These are phyloP conservation scores for Gossypium anomalum DNA, from an alignment of 345 rosid genomes.

Conservation along the genomic window DNA sequence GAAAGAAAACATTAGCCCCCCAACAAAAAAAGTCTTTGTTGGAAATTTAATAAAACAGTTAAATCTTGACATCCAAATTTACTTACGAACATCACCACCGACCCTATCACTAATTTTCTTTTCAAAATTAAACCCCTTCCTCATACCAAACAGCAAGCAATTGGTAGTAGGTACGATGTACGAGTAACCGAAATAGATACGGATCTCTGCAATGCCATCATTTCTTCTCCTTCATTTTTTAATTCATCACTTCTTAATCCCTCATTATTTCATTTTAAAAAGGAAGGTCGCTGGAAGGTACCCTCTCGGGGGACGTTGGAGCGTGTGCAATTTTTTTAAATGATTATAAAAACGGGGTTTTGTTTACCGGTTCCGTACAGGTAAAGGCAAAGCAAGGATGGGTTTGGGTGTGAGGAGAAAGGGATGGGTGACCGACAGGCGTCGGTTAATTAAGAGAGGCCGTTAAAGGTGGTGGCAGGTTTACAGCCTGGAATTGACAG, in stretches of 20 bases:
- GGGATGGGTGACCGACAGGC: conserved; percentile 34
- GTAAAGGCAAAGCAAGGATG: conserved; percentile 8
- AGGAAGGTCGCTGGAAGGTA: conserved; percentile 43
- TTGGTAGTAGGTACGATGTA: conserved; percentile 54
- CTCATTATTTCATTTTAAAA: background rate
- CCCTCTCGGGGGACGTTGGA: conserved; percentile 15
- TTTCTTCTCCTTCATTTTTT: conserved; percentile 26
- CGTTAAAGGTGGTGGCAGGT: conserved; percentile 53
- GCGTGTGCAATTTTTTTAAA: conserved; percentile 31
- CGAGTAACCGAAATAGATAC: conserved; percentile 43
- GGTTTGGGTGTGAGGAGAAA: background rate
- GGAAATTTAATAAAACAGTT: conserved; percentile 1
- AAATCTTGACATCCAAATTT: background rate
- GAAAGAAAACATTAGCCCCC: too few relatives aligned
- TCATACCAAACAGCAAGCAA: background rate
- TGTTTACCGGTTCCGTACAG: conserved; percentile 41
- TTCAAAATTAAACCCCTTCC: too few relatives aligned
- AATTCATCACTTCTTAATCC: background rate
- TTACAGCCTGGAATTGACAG: conserved; percentile 50
- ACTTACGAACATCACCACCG: background rate
- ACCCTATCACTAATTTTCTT: background rate
- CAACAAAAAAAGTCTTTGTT: background rate
- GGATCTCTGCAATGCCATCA: conserved; percentile 25
- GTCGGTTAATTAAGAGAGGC: conserved; percentile 30
- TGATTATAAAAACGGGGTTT: conserved; percentile 3